These are phyloP conservation scores for Mycena crocata DNA, from an alignment of 768 basidiomycete genomes.

Conservation along the genomic window DNA sequence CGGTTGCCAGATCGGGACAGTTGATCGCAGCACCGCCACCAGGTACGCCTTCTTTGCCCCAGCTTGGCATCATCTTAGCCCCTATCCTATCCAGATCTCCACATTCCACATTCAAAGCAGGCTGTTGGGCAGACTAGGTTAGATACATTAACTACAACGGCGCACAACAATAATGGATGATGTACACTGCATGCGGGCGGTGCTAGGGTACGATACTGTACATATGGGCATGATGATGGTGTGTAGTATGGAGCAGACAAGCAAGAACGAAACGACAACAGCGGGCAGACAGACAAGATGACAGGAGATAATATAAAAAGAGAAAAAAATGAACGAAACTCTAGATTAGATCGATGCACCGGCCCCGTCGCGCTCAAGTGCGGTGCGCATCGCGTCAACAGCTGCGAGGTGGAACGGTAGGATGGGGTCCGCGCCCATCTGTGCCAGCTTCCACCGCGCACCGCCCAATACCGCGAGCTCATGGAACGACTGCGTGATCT, in stretches of 20 bases:
- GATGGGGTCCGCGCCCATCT: constrained; percentile 55
- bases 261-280: not conserved
- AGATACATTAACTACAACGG: constrained; percentile 17
- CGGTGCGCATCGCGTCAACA: constrained; percentile 69
- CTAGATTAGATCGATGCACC: constrained; percentile 24
- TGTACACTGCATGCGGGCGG: constrained; percentile 13
- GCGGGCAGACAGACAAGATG: no score
- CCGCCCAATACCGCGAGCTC: constrained; percentile 74
- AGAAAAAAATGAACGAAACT: not conserved
- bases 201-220: no score
- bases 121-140: not conserved
- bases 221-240: not conserved
- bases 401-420: constrained; percentile 84
- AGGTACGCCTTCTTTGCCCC: no score
- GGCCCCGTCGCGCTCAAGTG: constrained; percentile 53
- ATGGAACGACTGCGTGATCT: constrained; percentile 76
- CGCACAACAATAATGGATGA: constrained; percentile 14
- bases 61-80: no score
- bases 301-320: no score
- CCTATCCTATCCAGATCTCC: no score
- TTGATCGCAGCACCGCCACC: no score
- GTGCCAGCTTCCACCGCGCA: constrained; percentile 56
- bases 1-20: no score
- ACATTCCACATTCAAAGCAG: no score
- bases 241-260: no score